Conservation (phyloP, 108 stramenopile genomes). For the Stephanodiscus minutulus region DNA sequence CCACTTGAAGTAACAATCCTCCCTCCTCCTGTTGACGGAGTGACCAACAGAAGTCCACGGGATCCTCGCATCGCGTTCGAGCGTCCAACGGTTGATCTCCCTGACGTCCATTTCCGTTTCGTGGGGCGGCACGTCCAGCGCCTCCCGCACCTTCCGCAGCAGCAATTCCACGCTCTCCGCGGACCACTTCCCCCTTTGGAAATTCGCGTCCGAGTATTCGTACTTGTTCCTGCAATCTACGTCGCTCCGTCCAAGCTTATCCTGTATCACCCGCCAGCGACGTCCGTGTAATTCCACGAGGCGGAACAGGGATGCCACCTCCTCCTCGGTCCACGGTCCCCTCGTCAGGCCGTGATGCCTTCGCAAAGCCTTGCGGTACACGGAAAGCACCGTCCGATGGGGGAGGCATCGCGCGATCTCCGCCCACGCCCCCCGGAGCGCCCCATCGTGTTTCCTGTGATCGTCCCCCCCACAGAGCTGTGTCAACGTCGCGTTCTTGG, state of each 20-base stretch:
- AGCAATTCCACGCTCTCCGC: conserved; percentile 61
- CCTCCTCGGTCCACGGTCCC: conserved; percentile 74
- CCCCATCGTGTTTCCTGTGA: conserved; percentile 56
- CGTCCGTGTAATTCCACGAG: conserved; percentile 65
- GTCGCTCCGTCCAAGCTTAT: conserved; percentile 69
- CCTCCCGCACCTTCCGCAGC: conserved; percentile 55
- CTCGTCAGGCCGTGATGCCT: conserved; percentile 74
- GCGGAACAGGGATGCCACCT: conserved; percentile 45
- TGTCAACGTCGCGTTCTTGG: conserved; percentile 53
- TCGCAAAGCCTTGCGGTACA: conserved; percentile 80
- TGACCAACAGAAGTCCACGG: conserved; percentile 65
- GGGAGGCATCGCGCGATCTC: conserved; percentile 80
- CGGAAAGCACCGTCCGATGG: conserved; percentile 75
- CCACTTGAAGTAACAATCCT: conserved; percentile 47
- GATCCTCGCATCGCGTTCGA: conserved; percentile 43
- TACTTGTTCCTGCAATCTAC: conserved; percentile 79
- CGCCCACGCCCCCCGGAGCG: conserved; percentile 82
- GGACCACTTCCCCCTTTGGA: conserved; percentile 74
- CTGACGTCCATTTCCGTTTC: conserved; percentile 54
- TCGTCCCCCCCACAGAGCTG: conserved; percentile 79
- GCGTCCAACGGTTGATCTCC: conserved; percentile 50
- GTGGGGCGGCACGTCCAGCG: conserved; percentile 31
- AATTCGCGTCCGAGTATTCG: conserved; percentile 60
- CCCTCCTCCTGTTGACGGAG: conserved; percentile 17
- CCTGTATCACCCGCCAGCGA: conserved; percentile 73